Evolutionary conservation across 1,284 basidiomycete genomes (phyloP).

Genomic region (Lignosus rhinocerotis): DNA sequence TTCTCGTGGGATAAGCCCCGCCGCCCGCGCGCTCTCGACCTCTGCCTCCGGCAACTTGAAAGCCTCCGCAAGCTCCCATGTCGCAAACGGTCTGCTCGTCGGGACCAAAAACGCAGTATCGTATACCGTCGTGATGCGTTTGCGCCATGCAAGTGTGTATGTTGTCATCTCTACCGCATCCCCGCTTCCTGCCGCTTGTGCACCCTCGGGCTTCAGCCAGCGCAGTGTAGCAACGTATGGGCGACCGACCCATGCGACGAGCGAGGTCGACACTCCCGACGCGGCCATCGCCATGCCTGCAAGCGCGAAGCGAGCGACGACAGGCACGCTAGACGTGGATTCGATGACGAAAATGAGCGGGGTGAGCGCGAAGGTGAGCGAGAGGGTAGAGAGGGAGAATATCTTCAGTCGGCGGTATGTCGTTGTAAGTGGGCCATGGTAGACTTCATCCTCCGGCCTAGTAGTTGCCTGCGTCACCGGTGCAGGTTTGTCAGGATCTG

Average conservation of each 20-base stretch:
- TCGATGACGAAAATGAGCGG: conserved; percentile 84
- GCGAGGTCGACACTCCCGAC: conserved; percentile 68
- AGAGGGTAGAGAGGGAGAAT: conserved; percentile 80
- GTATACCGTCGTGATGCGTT: conserved; percentile 68
- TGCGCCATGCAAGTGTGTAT: conserved; percentile 58
- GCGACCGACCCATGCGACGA: conserved; percentile 71
- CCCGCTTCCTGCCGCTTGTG: conserved; percentile 13
- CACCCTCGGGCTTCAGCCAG: conserved; percentile 26
- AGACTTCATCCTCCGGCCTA: conserved; percentile 28
- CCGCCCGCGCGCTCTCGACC: conserved; percentile 35
- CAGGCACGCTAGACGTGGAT: conserved; percentile 60
- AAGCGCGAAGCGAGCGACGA: conserved; percentile 69
- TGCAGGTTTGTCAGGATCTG: neutral
- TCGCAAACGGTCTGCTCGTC: conserved; percentile 74
- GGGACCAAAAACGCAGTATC: conserved; percentile 73
- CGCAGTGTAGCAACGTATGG: conserved; percentile 52
- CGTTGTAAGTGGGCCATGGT: conserved; percentile 65
- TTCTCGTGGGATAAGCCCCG: conserved; percentile 46
- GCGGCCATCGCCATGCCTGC: conserved; percentile 72
- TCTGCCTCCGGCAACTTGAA: conserved; percentile 49
- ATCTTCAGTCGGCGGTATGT: conserved; percentile 80
- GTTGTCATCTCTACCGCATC: conserved; percentile 72
- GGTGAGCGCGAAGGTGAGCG: conserved; percentile 67
- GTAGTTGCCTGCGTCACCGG: neutral
- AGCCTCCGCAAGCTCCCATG: conserved; percentile 71